phyloP scores from a whole-genome alignment of 495 filamentous ascomycete species.

The Podospora pseudopauciseta region DNA sequence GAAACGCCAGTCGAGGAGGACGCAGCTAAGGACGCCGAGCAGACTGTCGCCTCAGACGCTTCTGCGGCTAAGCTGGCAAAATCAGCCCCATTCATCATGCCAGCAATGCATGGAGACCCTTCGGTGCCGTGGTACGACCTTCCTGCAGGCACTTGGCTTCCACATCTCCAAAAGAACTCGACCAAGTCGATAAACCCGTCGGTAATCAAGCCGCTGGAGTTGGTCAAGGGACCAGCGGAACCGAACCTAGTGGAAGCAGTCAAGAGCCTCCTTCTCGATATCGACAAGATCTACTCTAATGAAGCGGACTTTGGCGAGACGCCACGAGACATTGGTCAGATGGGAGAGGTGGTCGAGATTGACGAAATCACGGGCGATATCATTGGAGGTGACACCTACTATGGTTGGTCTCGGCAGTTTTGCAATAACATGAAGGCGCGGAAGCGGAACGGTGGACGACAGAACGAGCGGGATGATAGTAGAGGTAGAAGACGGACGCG shows the following conservation, averaged over 20 bases:
- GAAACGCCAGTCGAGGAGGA: slow-evolving; percentile 39
- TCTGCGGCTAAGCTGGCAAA: slow-evolving; percentile 37
- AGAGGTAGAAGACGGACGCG: slow-evolving; percentile 25
- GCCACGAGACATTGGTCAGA: slow-evolving; percentile 59
- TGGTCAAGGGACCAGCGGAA: slow-evolving; percentile 68
- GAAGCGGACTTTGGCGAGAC: slow-evolving; percentile 33
- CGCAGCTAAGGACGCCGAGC: slow-evolving; percentile 5
- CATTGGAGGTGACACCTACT: slow-evolving; percentile 66
- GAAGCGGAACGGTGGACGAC: slow-evolving; percentile 34
- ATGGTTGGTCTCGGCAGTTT: slow-evolving; percentile 79
- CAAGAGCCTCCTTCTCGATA: slow-evolving; percentile 63
- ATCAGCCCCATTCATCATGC: slow-evolving; percentile 66
- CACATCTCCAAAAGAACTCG: slow-evolving; percentile 72
- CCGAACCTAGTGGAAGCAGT: slow-evolving; percentile 61
- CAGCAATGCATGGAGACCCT: slow-evolving; percentile 71
- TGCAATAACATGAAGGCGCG: slow-evolving; percentile 76
- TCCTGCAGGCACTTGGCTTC: slow-evolving; percentile 77
- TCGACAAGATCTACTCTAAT: slow-evolving; percentile 58
- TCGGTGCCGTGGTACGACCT: slow-evolving; percentile 78
- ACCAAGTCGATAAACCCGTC: slow-evolving; percentile 66
- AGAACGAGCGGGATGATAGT: slow-evolving; percentile 15
- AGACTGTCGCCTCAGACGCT: slow-evolving; percentile 12
- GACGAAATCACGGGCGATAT: slow-evolving; percentile 61
- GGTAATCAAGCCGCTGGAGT: slow-evolving; percentile 69
- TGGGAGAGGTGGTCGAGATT: slow-evolving; percentile 64